Evolutionary conservation across 108 stramenopile genomes (phyloP), one percentile per base, ranked within the genome.

Genomic region (Thalassiosira profunda): DNA sequence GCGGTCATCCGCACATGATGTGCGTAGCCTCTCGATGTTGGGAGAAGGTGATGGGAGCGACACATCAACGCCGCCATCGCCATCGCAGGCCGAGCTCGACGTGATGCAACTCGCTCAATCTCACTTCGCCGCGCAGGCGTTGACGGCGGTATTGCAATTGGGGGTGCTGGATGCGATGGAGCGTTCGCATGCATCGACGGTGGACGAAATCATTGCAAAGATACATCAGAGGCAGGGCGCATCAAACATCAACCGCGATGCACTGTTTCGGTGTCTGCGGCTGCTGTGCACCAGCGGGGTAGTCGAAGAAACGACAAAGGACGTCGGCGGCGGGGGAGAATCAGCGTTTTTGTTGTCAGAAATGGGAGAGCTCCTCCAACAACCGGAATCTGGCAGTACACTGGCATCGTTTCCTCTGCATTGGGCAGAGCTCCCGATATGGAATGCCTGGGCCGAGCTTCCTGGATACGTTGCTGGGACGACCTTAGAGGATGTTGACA

Each of bases 361-460:
- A 31, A 54, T 57, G 20, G 73, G 73, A n/a, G 24, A 29, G 38
- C 51, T 65, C 3, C 58, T 74, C 20, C 64, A 60, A 66, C 35
- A 33, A 52, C 20, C 49, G 15, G 26, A 24, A 11, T 12, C 21
- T 21, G 24, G 51, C 21, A 3, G 45, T 24, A 72, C 57, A 38
- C 71, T 77, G 70, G 35, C 70, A 3, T 38, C 63, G 6, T 77
- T 77, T 40, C 36, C 66, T 14, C 47, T 67, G 49, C 76, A 77
- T 44, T 72, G 76, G 76, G 43, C 47, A 28, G 76, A 77, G 28
- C 1, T 5, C 6, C 63, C 76, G 18, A 8, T 77, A n/a, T 77
- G 76, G 76, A 51, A 66, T 58, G 70, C 76, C 48, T 77, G 70
- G 76, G 58, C 64, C 12, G 31, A 77, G 20, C 64, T 77, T 44